Evolutionary conservation across 352 stramenopile species (phyloP).

Genomic region (Pythium dissimile): DNA sequence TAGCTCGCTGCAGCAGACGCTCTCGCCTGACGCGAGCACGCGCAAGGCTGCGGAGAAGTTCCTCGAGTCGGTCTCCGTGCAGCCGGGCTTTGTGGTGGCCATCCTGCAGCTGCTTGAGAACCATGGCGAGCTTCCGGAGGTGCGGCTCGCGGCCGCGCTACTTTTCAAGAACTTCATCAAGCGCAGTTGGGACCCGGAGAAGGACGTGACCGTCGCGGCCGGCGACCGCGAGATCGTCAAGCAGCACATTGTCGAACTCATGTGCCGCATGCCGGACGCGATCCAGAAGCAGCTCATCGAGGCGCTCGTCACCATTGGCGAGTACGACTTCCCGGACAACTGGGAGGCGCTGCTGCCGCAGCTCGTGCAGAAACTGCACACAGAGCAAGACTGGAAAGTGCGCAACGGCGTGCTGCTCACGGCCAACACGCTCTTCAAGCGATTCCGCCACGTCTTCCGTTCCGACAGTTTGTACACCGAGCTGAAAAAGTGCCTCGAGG

Average conservation of each 20-base stretch:
- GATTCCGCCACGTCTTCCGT: conserved; percentile 95
- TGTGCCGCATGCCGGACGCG: conserved; percentile 93
- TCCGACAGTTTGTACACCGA: conserved; percentile 94
- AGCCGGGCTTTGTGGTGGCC: conserved; percentile 70
- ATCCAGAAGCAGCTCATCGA: conserved; percentile 96
- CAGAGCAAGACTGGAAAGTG: conserved; percentile 87
- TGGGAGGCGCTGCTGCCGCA: conserved; percentile 95
- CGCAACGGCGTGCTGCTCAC: conserved; percentile 96
- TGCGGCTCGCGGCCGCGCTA: conserved; percentile 69
- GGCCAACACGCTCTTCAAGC: conserved; percentile 98
- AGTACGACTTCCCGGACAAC: conserved; percentile 96
- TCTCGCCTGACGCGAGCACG: conserved; percentile 67
- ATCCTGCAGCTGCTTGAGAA: conserved; percentile 77
- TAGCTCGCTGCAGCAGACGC: conserved; percentile 70
- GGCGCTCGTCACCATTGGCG: conserved; percentile 95
- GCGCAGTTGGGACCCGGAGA: conserved; percentile 94
- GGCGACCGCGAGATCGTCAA: conserved; percentile 95
- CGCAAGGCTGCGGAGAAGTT: conserved; percentile 71
- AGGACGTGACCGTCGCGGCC: conserved; percentile 59
- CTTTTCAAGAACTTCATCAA: conserved; percentile 99
- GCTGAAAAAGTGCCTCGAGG: conserved; percentile 94
- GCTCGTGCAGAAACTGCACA: conserved; percentile 92
- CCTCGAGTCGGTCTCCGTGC: conserved; percentile 48
- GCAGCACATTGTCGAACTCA: conserved; percentile 97
- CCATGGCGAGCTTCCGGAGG: conserved; percentile 47